These are phyloP conservation scores for Myxozyma mucilagina DNA, from an alignment of 805 yeast species.

Conservation along the genomic window DNA sequence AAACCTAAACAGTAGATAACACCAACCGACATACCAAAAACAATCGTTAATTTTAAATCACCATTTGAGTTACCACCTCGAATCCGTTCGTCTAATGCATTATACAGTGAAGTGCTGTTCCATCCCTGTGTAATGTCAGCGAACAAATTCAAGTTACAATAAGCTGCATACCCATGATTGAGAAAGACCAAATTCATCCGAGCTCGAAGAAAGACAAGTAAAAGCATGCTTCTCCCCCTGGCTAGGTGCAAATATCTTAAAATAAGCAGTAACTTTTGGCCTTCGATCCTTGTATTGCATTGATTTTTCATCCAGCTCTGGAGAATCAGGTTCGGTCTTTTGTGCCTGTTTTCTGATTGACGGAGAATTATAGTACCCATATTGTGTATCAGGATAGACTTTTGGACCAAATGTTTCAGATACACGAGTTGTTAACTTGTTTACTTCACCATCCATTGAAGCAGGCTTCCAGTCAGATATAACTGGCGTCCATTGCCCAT, in stretches of 20 bases:
- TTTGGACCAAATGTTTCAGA: too few relatives aligned
- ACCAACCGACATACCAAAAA: slow-evolving; percentile 11
- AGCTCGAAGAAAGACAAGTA: slow-evolving; percentile 58
- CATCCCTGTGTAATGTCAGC: slow-evolving; percentile 47
- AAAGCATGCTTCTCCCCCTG: slow-evolving; percentile 48
- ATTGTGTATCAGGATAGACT: too few relatives aligned
- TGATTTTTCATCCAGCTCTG: neutral
- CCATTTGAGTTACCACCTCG: slow-evolving; percentile 2
- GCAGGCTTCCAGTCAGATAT: neutral
- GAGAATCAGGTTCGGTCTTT: neutral
- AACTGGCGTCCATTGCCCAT: neutral
- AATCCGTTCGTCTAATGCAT: slow-evolving; percentile 48
- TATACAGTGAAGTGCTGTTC: slow-evolving; percentile 57
- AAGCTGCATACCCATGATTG: slow-evolving; percentile 48
- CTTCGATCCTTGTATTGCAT: slow-evolving; percentile 51
- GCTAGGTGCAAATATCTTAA: slow-evolving; percentile 57
- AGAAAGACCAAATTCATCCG: slow-evolving; percentile 52
- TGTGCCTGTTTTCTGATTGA: neutral
- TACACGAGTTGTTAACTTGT: too few relatives aligned
- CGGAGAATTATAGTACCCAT: neutral
- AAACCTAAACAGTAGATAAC: neutral
- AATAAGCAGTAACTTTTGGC: slow-evolving; percentile 50
- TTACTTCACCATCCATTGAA: neutral
- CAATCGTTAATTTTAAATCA: slow-evolving; percentile 20
- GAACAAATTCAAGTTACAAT: neutral